Conservation (phyloP, 2,329 filamentous ascomycete genomes). For the Colletotrichum ledebouriae region DNA sequence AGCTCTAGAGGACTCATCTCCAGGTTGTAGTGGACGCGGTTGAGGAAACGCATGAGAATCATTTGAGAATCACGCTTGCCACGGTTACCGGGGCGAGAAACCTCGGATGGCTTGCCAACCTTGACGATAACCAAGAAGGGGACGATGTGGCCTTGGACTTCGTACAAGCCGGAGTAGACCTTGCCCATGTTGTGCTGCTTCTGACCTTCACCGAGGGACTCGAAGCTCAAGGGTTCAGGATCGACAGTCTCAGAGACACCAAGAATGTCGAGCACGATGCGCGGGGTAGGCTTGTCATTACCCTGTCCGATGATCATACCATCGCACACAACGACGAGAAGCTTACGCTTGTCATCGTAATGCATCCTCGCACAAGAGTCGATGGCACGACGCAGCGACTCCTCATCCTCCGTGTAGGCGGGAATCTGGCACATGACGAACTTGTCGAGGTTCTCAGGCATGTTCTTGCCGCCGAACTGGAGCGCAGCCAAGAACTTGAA, state of each 20-base stretch:
- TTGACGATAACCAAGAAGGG: constrained; percentile 98
- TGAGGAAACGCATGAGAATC: constrained; percentile 98
- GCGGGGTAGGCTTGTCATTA: constrained; percentile 94
- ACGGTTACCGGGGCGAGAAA: constrained; percentile 94
- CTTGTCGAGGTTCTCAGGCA: constrained; percentile 97
- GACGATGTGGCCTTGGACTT: constrained; percentile 97
- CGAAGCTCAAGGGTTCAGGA: constrained; percentile 95
- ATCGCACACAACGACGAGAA: constrained; percentile 92
- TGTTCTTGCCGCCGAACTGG: constrained; percentile 91
- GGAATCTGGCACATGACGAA: constrained; percentile 98
- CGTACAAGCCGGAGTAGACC: constrained; percentile 96
- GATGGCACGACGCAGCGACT: constrained; percentile 95
- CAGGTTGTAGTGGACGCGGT: constrained; percentile 97
- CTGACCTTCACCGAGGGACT: constrained; percentile 93
- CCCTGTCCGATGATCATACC: constrained; percentile 99
- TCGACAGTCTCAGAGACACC: constrained; percentile 95
- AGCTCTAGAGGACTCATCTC: constrained; percentile 96
- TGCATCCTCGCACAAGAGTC: constrained; percentile 95
- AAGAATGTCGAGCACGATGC: constrained; percentile 96
- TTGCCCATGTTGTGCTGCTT: constrained; percentile 99
- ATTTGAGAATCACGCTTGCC: constrained; percentile 99
- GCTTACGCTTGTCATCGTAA: constrained; percentile 98
- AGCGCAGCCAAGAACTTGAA: constrained; percentile 98
- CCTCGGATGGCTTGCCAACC: constrained; percentile 97
- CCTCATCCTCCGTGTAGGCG: constrained; percentile 98